A percentile compares a stretch with the other conserved stretches of the same genome.
These are phyloP conservation scores for Calocybe indica DNA, from an alignment of 768 basidiomycete genomes.

Conservation along the genomic window DNA sequence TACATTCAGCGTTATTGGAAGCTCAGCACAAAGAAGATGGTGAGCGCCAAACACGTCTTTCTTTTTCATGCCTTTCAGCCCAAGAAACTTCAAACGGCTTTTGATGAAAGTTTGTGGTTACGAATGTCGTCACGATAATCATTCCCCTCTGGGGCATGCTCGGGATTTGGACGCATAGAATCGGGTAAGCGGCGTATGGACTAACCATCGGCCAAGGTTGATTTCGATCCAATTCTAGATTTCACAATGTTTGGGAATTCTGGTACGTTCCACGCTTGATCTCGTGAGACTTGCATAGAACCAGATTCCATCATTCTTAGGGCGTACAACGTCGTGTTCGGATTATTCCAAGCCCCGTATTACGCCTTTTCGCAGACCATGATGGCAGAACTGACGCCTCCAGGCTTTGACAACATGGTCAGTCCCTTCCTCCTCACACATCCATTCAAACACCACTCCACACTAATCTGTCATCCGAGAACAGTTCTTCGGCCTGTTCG, in stretches of 20 bases:
- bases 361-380: conserved; percentile 83
- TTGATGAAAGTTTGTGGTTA: conserved; percentile 55
- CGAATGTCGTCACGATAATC: conserved; percentile 68
- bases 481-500: conserved; percentile 85
- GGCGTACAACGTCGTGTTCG: conserved; percentile 77
- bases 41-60: conserved; percentile 17
- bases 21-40: conserved; percentile 79
- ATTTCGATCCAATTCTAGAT: conserved; percentile 25
- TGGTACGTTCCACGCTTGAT: conserved; percentile 40
- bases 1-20: conserved; percentile 78
- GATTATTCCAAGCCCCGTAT: conserved; percentile 82
- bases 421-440: neutral
- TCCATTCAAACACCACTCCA: neutral
- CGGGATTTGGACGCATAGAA: conserved; percentile 70
- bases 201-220: neutral
- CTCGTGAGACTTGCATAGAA: neutral
- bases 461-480: neutral
- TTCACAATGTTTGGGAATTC: conserved; percentile 85
- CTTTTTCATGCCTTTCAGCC: neutral
- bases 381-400: conserved; percentile 86
- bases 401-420: conserved; percentile 79
- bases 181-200: conserved; percentile 46
- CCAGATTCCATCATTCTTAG: conserved; percentile 21
- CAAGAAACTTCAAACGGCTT: neutral
- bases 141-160: conserved; percentile 87